Evolutionary conservation across 148 eudicot genomes (phyloP), one percentile per base, ranked within the genome.

Genomic region (Heliosperma pusillum): DNA sequence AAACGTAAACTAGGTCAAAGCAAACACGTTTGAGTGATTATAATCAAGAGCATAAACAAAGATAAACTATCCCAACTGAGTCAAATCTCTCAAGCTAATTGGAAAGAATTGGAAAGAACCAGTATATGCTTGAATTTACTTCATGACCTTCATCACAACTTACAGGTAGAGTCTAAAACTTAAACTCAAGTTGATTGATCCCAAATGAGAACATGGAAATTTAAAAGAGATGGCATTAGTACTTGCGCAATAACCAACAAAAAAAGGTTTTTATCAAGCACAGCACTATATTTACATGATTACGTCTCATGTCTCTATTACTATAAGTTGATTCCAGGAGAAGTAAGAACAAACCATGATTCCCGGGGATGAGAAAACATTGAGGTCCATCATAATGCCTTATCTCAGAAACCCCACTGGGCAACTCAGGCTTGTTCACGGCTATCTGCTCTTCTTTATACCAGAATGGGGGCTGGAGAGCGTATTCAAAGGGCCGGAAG

Each of bases 281-380:
- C 12, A 29, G 8, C 40, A 45, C 4, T 42, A 17, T 55, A 71
- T 52, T 19, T 13, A 71, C 30, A 17, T 55, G 55, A 26, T 19
- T 13, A 71, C 30, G 63, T 26, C 62, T 45, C 62, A 53, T 71
- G 15, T 69, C 42, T 60, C 47, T 20, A 22, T 26, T 7, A 36
- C 11, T 26, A 60, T 2, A 66, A 64, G 60, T 58, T 17, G 50
- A 16, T 71, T 75, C 57, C 25, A 74, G 26, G 53, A 40, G 68
- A 59, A 26, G 45, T 36, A 47, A 67, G 44, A 55, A 78, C 77
- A 69, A 74, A 95, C 99, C 99, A 87, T 96, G 99, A 78, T 96
- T 96, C 83, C 99, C 99, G 56, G 99, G 99, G 76, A 96, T 96
- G 29, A 90, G 74, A 78, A 96, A 96, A 85, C 94, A 90, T 83